Evolutionary conservation across 2,329 filamentous ascomycete genomes (phyloP).

Genomic region (Pseudogymnoascus sp.): DNA sequence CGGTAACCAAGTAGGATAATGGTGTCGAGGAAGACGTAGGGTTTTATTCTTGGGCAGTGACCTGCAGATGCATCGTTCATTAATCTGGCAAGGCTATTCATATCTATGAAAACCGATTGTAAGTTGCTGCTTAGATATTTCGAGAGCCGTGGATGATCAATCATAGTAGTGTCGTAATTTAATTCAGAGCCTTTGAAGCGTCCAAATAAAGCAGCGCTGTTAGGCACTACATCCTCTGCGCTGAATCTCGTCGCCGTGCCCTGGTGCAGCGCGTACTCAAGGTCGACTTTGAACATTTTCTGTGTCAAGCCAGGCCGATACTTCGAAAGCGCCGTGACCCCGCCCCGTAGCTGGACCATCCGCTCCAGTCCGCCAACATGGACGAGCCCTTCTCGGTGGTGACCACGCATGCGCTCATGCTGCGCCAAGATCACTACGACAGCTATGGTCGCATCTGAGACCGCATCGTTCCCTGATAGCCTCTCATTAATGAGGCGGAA

Average conservation of each 20-base stretch:
- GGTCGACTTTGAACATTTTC: constrained; percentile 22
- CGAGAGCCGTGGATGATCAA: background rate
- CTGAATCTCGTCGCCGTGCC: constrained; percentile 17
- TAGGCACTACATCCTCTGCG: constrained; percentile 7
- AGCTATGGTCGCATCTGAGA: constrained; percentile 24
- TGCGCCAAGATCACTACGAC: constrained; percentile 24
- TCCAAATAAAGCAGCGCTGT: background rate
- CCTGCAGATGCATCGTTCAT: constrained; percentile 15
- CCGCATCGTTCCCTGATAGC: constrained; percentile 19
- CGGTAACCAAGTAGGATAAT: constrained; percentile 23
- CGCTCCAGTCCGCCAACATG: constrained; percentile 26
- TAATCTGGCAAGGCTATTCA: constrained; percentile 15
- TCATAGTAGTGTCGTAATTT: background rate
- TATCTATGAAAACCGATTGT: constrained; percentile 14
- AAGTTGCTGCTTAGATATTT: constrained; percentile 9
- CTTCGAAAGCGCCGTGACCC: constrained; percentile 17
- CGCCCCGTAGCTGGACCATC: constrained; percentile 28
- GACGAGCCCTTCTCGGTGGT: constrained; percentile 20
- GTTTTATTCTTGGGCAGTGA: constrained; percentile 14
- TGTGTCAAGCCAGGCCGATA: constrained; percentile 17
- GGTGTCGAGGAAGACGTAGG: constrained; percentile 22
- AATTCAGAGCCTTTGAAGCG: background rate
- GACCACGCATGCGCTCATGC: constrained; percentile 20
- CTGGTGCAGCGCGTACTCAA: constrained; percentile 21
- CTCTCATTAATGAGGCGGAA: constrained; percentile 25